Base-by-base conservation (phyloP, 805 yeast genomes). In the Myxozyma lipomycoides region DNA sequence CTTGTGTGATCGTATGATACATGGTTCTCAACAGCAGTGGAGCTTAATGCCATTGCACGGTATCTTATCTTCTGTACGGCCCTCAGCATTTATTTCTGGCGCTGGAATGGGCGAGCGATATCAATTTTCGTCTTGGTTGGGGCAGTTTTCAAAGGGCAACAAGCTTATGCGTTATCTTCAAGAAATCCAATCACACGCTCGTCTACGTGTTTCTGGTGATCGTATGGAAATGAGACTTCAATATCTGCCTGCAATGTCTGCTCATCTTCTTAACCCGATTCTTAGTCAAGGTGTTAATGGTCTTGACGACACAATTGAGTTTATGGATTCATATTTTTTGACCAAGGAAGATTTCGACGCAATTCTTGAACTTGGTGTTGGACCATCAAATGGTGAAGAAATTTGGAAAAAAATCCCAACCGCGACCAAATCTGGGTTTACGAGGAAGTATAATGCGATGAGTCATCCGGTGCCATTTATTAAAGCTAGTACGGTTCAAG, bases 291-390 rank as follows among this genome's bases (percentile, higher is more conserved):
- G 84, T 0, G 73, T 75, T 3, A 86, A 74, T 1, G 95, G 88
- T 1, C 77, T 91, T 28, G 72, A 72, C 0, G 77, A 75, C 2
- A 83, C 85, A 2, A 81, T 93, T 43, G 72, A 73, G n/a, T 62
- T 79, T 1, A 76, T 93, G 85, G 99, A 93, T 67, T 73, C 79
- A 32, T 93, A 93, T 67, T 93, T 81, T 62, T 67, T 93, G 35
- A 85, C 95, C 5, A 84, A 81, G 62, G 95, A 90, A 51, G 98
- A 93, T 67, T 91, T 95, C 90, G 98, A 91, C 63, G 77, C 76
- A 21, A 71, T 93, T 9, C 74, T 88, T 77, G 97, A 90, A 56
- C 78, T 90, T 55, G 84, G 87, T 17, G 82, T 89, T 10, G 95
- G 95, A 0, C 63, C 67, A 5, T 66, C 66, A 28, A 63, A 61